Evolutionary conservation across 1,139 yeast genomes (phyloP).

Genomic region (Candida glucosophila): DNA sequence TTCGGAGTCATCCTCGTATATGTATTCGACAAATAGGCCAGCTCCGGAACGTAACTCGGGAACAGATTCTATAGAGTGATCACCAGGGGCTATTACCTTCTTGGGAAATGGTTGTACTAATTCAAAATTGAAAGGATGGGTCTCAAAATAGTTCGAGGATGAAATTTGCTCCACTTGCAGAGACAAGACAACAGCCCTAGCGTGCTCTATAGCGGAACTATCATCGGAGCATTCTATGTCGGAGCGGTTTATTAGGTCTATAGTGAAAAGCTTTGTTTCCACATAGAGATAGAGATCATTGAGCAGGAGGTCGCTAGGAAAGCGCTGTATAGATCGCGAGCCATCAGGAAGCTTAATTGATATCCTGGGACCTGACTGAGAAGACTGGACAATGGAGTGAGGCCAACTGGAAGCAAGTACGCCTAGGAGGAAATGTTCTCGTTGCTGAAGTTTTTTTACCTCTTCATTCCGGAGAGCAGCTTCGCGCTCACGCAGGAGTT

Average conservation of each 20-base stretch:
- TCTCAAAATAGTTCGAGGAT: slow-evolving; percentile 13
- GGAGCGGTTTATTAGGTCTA: slow-evolving; percentile 8
- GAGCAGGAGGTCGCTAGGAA: slow-evolving; percentile 38
- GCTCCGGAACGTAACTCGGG: slow-evolving; percentile 30
- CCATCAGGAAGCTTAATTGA: slow-evolving; percentile 48
- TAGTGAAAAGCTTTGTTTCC: slow-evolving; percentile 32
- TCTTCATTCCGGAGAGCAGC: slow-evolving; percentile 7
- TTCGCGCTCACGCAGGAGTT: slow-evolving; percentile 18
- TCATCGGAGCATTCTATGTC: slow-evolving; percentile 7
- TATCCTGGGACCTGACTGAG: slow-evolving; percentile 13
- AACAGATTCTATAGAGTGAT: slow-evolving; percentile 12
- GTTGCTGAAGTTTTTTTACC: slow-evolving; percentile 7
- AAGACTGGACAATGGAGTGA: slow-evolving; percentile 5
- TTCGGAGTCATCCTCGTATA: slow-evolving; percentile 13
- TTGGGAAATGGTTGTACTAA: slow-evolving; percentile 39
- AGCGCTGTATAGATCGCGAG: slow-evolving; percentile 48
- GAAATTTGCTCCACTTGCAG: slow-evolving; percentile 6
- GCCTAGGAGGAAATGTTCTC: slow-evolving; percentile 8
- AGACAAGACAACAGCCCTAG: slow-evolving; percentile 7
- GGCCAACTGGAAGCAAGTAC: slow-evolving; percentile 10
- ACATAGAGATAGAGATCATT: slow-evolving; percentile 59
- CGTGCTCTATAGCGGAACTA: slow-evolving; percentile 7
- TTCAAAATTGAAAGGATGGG: slow-evolving; percentile 28
- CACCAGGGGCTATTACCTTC: slow-evolving; percentile 15
- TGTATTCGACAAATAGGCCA: slow-evolving; percentile 29